These are phyloP conservation scores for Luvunga scandens DNA, from an alignment of 345 rosid genomes.

Conservation along the genomic window DNA sequence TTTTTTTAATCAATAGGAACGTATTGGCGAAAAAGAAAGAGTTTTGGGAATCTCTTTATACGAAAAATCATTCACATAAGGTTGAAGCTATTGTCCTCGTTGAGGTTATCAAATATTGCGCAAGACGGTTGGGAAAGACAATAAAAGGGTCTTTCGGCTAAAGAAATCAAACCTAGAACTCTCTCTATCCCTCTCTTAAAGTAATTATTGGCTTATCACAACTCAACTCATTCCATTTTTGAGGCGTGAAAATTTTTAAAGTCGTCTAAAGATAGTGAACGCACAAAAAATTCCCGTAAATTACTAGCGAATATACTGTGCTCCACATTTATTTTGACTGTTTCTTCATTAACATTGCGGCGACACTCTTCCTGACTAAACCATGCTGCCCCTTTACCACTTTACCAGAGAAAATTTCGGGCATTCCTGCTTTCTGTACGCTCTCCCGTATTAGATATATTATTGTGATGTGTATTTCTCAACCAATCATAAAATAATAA, in stretches of 20 bases:
- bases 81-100: slow-evolving; percentile 11
- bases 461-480: too few relatives aligned
- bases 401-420: background rate
- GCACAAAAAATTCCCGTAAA: background rate
- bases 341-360: background rate
- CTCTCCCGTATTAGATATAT: too few relatives aligned
- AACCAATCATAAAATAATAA: too few relatives aligned
- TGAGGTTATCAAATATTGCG: background rate
- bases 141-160: slow-evolving; percentile 27
- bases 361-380: background rate
- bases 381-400: background rate
- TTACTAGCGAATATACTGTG: slow-evolving; percentile 14
- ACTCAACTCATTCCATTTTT: background rate
- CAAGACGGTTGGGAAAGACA: slow-evolving; percentile 20
- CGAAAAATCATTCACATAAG: slow-evolving; percentile 8
- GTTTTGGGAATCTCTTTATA: slow-evolving; percentile 19
- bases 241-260: slow-evolving; percentile 16
- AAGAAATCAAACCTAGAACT: slow-evolving; percentile 6
- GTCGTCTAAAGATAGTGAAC: slow-evolving; percentile 5
- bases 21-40: slow-evolving; percentile 14
- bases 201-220: background rate
- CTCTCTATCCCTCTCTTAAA: slow-evolving; percentile 1
- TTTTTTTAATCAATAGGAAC: background rate
- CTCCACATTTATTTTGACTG: background rate
- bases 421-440: too few relatives aligned